These are phyloP conservation scores for cucumber (Cucumis sativus) DNA, from an alignment of 306 rosid species.

Conservation along the genomic window Cucumber_9930_V3 NC_026661.2:21553001-21553500, in stretches of 20 bases:
- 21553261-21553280: background rate
- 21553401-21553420: background rate
- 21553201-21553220: background rate
- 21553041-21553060: background rate
- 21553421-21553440: too few relatives aligned
- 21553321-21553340: background rate
- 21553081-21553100: background rate
- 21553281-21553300: background rate
- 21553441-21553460: too few relatives aligned
- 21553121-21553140: too few relatives aligned
- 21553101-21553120: too few relatives aligned
- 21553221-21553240: background rate
- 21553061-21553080: too few relatives aligned
- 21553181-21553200: too few relatives aligned
- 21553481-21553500: too few relatives aligned
- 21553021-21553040: too few relatives aligned
- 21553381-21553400: background rate
- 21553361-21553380: background rate
- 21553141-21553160: background rate
- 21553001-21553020: too few relatives aligned
- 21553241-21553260: background rate
- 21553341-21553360: background rate
- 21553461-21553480: too few relatives aligned
- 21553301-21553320: background rate
- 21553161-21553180: background rate